phyloP scores from a whole-genome alignment of 805 yeast genomes.

The Wickerhamia fluorescens region DNA sequence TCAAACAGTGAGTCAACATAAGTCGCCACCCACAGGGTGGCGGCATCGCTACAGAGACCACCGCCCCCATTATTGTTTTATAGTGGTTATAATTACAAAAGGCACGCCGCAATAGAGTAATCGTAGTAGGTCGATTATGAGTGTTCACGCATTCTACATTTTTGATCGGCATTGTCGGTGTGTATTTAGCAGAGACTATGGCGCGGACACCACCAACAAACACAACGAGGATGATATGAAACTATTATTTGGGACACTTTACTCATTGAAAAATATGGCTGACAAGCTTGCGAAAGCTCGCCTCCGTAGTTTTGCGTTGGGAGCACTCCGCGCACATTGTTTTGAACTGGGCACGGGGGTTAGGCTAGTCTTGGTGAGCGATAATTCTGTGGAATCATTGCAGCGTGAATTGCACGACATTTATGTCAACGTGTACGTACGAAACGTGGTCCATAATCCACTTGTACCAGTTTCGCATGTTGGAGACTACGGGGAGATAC shows the following conservation, averaged over 20 bases:
- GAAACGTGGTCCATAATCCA: conserved; percentile 52
- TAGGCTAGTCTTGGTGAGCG: conserved; percentile 69
- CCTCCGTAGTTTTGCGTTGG: conserved; percentile 57
- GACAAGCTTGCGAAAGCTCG: conserved; percentile 31
- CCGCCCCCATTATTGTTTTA: no score
- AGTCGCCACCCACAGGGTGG: no score
- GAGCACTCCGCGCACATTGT: conserved; percentile 71
- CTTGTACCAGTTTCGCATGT: no score
- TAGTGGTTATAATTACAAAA: no score
- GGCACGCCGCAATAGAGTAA: no score
- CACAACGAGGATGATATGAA: conserved; percentile 64
- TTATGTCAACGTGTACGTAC: conserved; percentile 53
- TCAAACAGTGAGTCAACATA: no score
- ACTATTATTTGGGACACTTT: conserved; percentile 77
- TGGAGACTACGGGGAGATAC: no score
- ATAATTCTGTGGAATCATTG: conserved; percentile 49
- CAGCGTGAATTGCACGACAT: conserved; percentile 50
- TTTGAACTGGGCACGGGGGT: conserved; percentile 75
- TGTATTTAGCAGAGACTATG: conserved; percentile 66
- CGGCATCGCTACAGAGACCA: no score
- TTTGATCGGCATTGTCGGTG: conserved; percentile 91
- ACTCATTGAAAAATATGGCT: conserved; percentile 71
- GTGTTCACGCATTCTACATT: conserved; percentile 86
- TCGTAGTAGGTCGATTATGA: no score
- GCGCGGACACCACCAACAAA: conserved; percentile 36